Percentiles rank a stretch among this genome's conserved stretches.
These are phyloP conservation scores for Liquidambar formosana DNA, from an alignment of 164 flowering plant species.

Conservation along the genomic window DNA sequence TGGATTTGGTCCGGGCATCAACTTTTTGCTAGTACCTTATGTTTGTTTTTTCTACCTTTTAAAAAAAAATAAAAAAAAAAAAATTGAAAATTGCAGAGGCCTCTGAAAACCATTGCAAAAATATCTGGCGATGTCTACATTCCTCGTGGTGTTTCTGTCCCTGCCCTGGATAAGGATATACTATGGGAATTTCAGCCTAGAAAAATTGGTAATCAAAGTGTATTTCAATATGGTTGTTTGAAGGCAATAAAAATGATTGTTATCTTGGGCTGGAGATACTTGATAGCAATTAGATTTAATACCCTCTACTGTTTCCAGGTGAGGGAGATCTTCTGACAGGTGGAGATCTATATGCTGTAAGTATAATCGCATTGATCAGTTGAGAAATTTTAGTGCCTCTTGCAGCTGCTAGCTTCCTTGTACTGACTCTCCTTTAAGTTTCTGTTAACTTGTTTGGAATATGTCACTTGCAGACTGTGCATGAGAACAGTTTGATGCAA, in stretches of 20 bases:
- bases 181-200: slow-evolving; percentile 97
- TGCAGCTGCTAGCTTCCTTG: not conserved
- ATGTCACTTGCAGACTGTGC: slow-evolving; percentile 66
- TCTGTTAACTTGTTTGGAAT: not conserved
- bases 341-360: slow-evolving; percentile 98
- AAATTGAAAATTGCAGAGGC: slow-evolving; percentile 63
- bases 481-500: slow-evolving; percentile 91
- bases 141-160: slow-evolving; percentile 98
- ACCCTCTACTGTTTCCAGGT: slow-evolving; percentile 47
- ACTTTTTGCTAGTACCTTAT: not conserved
- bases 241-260: not conserved
- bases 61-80: not conserved
- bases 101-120: slow-evolving; percentile 92
- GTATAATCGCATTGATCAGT: slow-evolving; percentile 23
- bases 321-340: slow-evolving; percentile 96
- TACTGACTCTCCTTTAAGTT: slow-evolving; percentile 8
- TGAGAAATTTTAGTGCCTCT: not conserved
- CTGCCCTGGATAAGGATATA: slow-evolving; percentile 93
- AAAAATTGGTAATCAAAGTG: slow-evolving; percentile 61
- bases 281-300: not conserved
- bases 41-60: not conserved
- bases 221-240: not conserved
- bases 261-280: not conserved
- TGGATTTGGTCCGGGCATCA: not conserved
- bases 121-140: slow-evolving; percentile 97